phyloP scores from a whole-genome alignment of 108 stramenopile species.

The Discostella pseudostelligera region DNA sequence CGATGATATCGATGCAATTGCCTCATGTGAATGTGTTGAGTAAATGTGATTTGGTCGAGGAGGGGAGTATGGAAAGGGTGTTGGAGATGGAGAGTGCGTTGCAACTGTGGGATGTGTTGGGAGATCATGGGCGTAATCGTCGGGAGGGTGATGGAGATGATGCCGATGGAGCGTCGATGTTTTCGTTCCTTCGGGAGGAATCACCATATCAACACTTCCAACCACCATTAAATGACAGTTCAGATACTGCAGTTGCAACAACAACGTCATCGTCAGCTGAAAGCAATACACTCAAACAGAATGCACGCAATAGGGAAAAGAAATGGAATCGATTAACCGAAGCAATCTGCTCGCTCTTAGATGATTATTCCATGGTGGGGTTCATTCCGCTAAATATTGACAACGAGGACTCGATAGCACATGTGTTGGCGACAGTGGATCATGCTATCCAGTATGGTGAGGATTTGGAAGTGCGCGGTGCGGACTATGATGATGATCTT shows the following conservation, averaged over 20 bases:
- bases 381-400: constrained; percentile 92
- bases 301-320: constrained; percentile 16
- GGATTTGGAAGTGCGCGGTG: constrained; percentile 82
- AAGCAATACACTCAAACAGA: not conserved
- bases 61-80: constrained; percentile 71
- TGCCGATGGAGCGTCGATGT: not conserved
- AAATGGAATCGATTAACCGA: constrained; percentile 79
- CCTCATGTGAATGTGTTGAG: constrained; percentile 96
- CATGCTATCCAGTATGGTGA: constrained; percentile 95
- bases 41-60: constrained; percentile 92
- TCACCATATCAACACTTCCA: not conserved
- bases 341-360: constrained; percentile 85
- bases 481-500: constrained; percentile 58
- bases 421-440: constrained; percentile 86
- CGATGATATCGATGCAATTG: constrained; percentile 95
- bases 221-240: not conserved
- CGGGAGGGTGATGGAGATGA: constrained; percentile 4
- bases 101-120: constrained; percentile 72
- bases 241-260: not conserved
- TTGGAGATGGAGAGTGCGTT: constrained; percentile 76
- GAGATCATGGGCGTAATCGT: constrained; percentile 12
- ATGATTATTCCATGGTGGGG: constrained; percentile 95
- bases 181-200: not conserved
- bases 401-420: constrained; percentile 90
- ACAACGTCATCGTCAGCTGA: not conserved